Evolutionary conservation across 441 rosid species (phyloP).

Genomic region (Mallotus japonicus): DNA sequence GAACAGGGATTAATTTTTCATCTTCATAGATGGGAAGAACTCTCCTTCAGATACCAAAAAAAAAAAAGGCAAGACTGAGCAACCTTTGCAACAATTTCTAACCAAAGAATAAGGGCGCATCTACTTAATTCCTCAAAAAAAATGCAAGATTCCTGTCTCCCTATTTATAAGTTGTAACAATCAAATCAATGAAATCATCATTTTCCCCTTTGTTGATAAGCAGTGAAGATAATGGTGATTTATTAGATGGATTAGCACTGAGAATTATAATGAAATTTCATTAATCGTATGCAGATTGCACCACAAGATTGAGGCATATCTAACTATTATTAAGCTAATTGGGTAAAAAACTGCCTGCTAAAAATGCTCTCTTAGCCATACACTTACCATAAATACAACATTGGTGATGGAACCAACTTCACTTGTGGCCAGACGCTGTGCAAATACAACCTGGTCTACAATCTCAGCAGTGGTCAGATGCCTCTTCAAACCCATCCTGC

Average conservation of each 20-base stretch:
- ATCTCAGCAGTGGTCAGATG: slow-evolving; percentile 84
- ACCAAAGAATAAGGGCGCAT: background rate
- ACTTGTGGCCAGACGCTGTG: slow-evolving; percentile 52
- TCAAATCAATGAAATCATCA: slow-evolving; percentile 1
- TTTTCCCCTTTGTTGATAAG: background rate
- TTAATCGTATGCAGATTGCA: background rate
- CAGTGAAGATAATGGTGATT: background rate
- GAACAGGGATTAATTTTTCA: background rate
- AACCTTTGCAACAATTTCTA: background rate
- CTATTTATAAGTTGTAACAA: background rate
- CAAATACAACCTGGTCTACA: slow-evolving; percentile 83
- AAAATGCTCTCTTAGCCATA: background rate
- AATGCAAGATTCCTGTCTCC: background rate
- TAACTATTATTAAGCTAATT: background rate
- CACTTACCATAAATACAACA: slow-evolving; percentile 85
- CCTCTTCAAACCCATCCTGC: slow-evolving; percentile 85
- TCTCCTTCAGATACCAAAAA: background rate
- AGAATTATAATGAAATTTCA: background rate
- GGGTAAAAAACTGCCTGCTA: background rate
- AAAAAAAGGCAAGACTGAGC: background rate
- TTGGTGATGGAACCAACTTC: slow-evolving; percentile 73
- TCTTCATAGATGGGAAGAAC: background rate
- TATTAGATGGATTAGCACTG: background rate
- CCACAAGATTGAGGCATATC: background rate
- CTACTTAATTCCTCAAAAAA: background rate